phyloP scores from a whole-genome alignment of 495 filamentous ascomycete species.

The Copromyces sp. region DNA sequence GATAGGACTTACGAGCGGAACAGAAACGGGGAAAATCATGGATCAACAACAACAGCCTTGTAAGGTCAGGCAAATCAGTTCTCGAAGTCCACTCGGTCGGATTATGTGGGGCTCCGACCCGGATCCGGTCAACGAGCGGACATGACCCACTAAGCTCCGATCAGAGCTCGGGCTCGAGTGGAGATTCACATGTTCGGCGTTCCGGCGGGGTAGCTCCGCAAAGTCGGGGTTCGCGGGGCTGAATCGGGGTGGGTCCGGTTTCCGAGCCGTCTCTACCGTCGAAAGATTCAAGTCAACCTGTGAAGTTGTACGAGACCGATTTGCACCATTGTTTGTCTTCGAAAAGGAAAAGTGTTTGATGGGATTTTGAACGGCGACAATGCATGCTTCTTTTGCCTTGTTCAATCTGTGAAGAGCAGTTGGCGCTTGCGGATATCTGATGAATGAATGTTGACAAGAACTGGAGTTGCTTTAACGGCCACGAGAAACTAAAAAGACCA shows the following conservation, averaged over 20 bases:
- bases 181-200: neutral
- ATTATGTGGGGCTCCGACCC: neutral
- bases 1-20: neutral
- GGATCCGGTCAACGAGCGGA: neutral
- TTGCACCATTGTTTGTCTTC: neutral
- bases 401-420: neutral
- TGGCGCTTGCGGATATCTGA: neutral
- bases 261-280: neutral
- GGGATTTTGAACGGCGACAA: neutral
- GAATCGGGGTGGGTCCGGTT: neutral
- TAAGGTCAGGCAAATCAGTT: neutral
- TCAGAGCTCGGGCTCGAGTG: too few species aligned
- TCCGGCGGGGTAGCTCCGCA: neutral
- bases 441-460: too few species aligned
- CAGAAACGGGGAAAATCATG: neutral
- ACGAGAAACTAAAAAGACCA: too few species aligned
- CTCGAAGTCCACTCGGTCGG: neutral
- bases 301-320: neutral
- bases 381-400: neutral
- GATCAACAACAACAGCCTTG: neutral
- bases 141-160: neutral
- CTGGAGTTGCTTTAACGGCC: too few species aligned
- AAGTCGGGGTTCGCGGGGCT: neutral
- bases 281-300: too few species aligned
- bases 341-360: neutral